Evolutionary conservation across 805 yeast species (phyloP).

Genomic region (Saturnispora quitensis): DNA sequence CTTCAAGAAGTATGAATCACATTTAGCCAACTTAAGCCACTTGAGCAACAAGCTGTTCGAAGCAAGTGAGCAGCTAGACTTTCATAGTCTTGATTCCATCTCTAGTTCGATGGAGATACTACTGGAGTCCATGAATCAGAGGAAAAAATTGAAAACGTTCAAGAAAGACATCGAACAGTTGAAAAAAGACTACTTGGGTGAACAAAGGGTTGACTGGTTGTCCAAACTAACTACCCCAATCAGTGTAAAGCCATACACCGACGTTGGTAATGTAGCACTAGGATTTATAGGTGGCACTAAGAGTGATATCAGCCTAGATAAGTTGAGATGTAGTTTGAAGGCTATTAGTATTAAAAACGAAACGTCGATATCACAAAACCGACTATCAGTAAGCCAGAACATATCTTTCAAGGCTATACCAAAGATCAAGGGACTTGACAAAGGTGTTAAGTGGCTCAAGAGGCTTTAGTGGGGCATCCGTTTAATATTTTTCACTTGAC

Average conservation of each 20-base stretch:
- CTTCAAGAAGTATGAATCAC: background rate
- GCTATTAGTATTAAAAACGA: background rate
- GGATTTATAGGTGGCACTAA: background rate
- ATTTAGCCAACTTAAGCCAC: background rate
- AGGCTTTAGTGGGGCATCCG: background rate
- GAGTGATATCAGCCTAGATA: background rate
- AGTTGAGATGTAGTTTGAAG: background rate
- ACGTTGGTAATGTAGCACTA: background rate
- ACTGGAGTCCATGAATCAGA: background rate
- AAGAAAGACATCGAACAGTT: background rate
- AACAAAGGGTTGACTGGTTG: background rate
- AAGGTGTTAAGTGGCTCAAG: background rate
- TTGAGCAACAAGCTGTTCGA: background rate
- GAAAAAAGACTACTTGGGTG: background rate
- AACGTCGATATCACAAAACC: background rate
- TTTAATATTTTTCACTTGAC: background rate
- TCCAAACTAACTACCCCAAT: background rate
- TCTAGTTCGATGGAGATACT: background rate
- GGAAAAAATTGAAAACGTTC: background rate
- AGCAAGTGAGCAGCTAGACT: background rate
- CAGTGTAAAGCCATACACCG: background rate
- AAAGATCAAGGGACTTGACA: background rate
- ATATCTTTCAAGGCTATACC: background rate
- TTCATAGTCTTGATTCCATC: background rate
- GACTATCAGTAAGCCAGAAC: background rate